Evolutionary conservation across 805 yeast species (phyloP).

Genomic region (Hanseniaspora clermontiae): DNA sequence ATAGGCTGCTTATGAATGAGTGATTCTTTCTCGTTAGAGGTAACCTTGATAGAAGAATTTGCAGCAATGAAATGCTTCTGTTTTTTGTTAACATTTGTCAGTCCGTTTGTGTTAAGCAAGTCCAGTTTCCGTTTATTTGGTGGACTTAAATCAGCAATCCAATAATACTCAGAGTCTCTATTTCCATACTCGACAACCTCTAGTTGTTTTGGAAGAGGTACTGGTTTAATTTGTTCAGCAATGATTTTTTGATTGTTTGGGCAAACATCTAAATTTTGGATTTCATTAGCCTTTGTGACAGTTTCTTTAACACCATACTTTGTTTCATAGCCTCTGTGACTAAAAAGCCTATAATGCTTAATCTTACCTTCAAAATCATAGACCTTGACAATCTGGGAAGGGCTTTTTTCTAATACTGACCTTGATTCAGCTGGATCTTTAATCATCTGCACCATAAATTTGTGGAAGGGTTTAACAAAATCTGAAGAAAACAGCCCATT

Average conservation of each 20-base stretch:
- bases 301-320: slow-evolving; percentile 22
- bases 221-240: not conserved
- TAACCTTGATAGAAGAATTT: not conserved
- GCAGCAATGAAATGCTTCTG: not conserved
- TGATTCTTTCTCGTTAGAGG: not conserved
- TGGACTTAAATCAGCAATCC: not conserved
- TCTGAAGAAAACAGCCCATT: slow-evolving; percentile 41
- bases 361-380: slow-evolving; percentile 63
- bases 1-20: not conserved
- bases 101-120: not conserved
- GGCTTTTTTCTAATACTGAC: slow-evolving; percentile 21
- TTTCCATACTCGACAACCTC: not conserved
- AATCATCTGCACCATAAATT: slow-evolving; percentile 39
- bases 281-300: slow-evolving; percentile 19
- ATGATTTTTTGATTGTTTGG: not conserved
- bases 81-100: not conserved
- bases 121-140: not conserved
- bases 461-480: slow-evolving; percentile 40
- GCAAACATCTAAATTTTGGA: slow-evolving; percentile 18
- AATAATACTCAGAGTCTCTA: not conserved
- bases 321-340: slow-evolving; percentile 31
- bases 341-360: slow-evolving; percentile 56
- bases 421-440: slow-evolving; percentile 29
- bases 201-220: not conserved
- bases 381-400: slow-evolving; percentile 40